Evolutionary conservation across 148 eudicot genomes (phyloP).

Genomic region (Rhododendron vialii): DNA sequence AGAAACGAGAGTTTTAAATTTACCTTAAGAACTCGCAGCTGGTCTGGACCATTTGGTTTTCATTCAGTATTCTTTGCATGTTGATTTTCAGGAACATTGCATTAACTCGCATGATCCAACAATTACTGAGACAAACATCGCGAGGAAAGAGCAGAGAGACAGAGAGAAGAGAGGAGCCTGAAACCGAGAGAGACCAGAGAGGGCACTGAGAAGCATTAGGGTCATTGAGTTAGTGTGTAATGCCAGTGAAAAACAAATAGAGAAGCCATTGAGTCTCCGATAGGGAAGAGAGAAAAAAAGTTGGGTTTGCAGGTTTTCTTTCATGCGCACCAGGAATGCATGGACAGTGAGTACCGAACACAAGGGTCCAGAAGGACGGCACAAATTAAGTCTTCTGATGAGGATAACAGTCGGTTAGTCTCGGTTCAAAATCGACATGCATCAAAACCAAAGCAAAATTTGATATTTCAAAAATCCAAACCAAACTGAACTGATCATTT

Average conservation of each 20-base stretch:
- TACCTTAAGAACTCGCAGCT: not conserved
- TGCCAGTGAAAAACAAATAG: not conserved
- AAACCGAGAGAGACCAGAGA: not conserved
- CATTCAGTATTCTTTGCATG: not conserved
- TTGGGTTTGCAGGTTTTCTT: not conserved
- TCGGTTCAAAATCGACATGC: not conserved
- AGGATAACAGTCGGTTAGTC: not conserved
- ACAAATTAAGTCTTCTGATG: not conserved
- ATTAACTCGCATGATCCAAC: not conserved
- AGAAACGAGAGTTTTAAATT: not conserved
- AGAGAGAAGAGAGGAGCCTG: not conserved
- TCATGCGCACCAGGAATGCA: not conserved
- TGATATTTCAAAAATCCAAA: too few species aligned
- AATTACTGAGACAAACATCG: not conserved
- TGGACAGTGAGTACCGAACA: not conserved
- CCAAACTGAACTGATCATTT: not conserved
- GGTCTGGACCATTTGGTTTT: too few species aligned
- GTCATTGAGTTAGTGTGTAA: not conserved
- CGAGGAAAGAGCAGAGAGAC: not conserved
- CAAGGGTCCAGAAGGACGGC: not conserved
- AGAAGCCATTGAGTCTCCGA: not conserved
- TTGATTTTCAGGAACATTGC: not conserved
- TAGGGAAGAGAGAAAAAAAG: not conserved
- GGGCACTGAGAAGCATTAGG: not conserved
- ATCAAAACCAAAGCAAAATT: not conserved